Conservation (phyloP, 139 green algal species). For the Closterium sp. region DNA sequence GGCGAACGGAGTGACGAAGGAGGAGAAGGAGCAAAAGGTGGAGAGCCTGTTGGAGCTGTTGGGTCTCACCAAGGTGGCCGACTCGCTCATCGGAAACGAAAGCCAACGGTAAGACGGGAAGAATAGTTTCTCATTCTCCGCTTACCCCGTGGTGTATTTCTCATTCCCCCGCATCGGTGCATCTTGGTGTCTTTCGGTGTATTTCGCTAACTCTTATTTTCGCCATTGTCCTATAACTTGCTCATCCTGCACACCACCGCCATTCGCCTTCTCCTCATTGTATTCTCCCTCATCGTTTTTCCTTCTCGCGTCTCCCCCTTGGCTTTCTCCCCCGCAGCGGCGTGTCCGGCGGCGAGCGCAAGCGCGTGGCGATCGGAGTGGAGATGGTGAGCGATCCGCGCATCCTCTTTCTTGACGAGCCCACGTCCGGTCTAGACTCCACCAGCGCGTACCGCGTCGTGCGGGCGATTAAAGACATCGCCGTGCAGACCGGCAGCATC, state of each 20-base stretch:
- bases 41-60: neutral
- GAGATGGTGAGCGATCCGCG: constrained; percentile 59
- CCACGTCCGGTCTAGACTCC: constrained; percentile 69
- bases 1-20: neutral
- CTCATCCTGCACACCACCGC: neutral
- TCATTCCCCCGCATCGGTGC: too few relatives aligned
- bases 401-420: constrained; percentile 85
- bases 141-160: too few relatives aligned
- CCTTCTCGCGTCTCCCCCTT: neutral
- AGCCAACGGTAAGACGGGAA: neutral
- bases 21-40: neutral
- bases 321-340: neutral
- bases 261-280: too few relatives aligned
- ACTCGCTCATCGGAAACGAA: constrained; percentile 41
- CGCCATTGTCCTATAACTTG: too few relatives aligned
- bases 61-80: neutral
- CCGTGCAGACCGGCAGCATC: constrained; percentile 60
- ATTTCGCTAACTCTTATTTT: too few relatives aligned
- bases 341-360: constrained; percentile 84
- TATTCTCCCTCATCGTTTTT: neutral
- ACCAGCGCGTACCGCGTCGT: constrained; percentile 69
- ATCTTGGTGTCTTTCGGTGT: too few relatives aligned
- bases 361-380: constrained; percentile 74
- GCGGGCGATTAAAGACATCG: constrained; percentile 35
- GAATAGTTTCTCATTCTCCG: too few relatives aligned